Evolutionary conservation across 2,329 filamentous ascomycete species (phyloP), one percentile per base, ranked within the genome.

Genomic region (Zasmidium citrigriseum): DNA sequence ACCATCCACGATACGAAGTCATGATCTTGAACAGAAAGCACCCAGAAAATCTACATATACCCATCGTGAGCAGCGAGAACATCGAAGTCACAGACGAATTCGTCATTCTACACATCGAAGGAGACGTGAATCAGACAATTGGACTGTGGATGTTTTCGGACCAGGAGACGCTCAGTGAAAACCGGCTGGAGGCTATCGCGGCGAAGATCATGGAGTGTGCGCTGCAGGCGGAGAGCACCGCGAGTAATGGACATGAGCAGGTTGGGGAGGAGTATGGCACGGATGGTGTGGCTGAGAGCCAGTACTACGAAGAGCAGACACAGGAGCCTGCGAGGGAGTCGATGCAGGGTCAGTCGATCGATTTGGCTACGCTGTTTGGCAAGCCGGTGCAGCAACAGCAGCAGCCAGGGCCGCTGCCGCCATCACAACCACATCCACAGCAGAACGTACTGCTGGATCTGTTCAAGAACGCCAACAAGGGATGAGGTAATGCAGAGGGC

Each of bases 111-210:
- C 82, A 82, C 60, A 74, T 77, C 18, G 76, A 78, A 52, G 29
- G 55, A 57, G 61, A 65, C 9, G 64, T 61, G 23, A 55, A 54
- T 16, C 63, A 72, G 46, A 69, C 76, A 50, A 81, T 86, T 69
- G 86, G 86, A 5, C 72, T 88, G 12, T 88, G 85, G 84, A 85
- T 88, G 56, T 87, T 85, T 69, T 80, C 80, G n/a, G 85, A 87
- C 2, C 86, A 83, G 2, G 79, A 80, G 14, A 76, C 81, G 46
- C 77, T 75, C 12, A 58, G 56, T 3, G 49, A 57, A 21, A 63
- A 61, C 18, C 67, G 63, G 34, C 79, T 82, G 55, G 74, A 76
- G 29, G 72, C 83, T 46, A 82, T 82, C 29, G 82, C 80, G 27
- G 74, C 78, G 55, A 76, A 82, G 57, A 85, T 88, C 60, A 75